Evolutionary conservation across 2,329 filamentous ascomycete species (phyloP), one percentile per base, ranked within the genome.

Genomic region (Hymenoscyphus occultus): DNA sequence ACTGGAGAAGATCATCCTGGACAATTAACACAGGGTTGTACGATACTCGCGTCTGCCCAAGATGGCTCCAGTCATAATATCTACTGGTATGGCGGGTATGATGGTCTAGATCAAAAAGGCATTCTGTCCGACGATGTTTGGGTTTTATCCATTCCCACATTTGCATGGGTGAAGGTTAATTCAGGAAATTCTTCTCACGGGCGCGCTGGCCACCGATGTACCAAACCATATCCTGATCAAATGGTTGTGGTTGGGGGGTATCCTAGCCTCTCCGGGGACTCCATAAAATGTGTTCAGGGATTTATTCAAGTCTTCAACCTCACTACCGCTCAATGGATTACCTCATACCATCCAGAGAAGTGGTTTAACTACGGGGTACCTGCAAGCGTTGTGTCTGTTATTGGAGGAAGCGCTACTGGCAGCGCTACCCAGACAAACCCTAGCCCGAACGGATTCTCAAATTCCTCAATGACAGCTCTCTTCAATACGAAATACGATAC

Each of bases 41-140:
- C 89, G 7, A 86, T 89, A 0, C 83, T 90, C 19, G 88, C 86
- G 40, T 86, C 86, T 10, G 87, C 88, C 16, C 84, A 88, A 28
- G 89, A 91, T 74, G 89, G 89, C 4, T 90, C 87, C 28, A 90
- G 86, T 28, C 91, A 91, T 73, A 90, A 93, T 72, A 84, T 93
- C 60, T 92, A 92, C 77, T 85, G 93, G 80, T 93, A 90, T 73
- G 90, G 89, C 16, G 90, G 90, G 0, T 93, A 90, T 72, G 78
- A 86, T 64, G 86, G 84, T 0, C 69, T 87, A 5, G 65, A 82
- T 64, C 35, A 65, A 0, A 61, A 56, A 0, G 65, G 77, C 0
- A 66, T 75, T 16, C 90, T 92, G 74, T 90, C 89, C 67, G 84
- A 87, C 40, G 88, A 92, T 72, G 86, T 90, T 77, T 92, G 88